Evolutionary conservation across 2,329 filamentous ascomycete species (phyloP), one percentile per base, ranked within the genome.

Genomic region (Corniculantispora saksenae): DNA sequence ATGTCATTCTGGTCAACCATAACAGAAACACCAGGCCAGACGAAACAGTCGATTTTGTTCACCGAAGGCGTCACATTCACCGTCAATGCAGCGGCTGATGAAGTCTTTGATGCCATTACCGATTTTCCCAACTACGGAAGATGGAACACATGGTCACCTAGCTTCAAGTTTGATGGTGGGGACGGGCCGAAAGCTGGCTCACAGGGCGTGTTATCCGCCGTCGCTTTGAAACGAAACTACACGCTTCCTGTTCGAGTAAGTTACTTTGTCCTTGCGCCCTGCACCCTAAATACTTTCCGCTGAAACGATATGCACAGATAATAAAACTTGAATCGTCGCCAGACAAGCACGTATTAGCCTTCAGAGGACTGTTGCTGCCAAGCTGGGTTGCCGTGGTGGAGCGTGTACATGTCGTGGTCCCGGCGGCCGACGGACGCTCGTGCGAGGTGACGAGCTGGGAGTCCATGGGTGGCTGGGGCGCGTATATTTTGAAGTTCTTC

Each of bases 71-170:
- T 40, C 15, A 57, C 54, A 35, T 57, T 57, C n/a, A 57, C 54
- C 15, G 54, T 57, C 25, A 57, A 57, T 3, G 38, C 21, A 19
- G 15, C 29, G 21, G 29, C 54, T 25, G 35, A 35, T 6, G 25
- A 57, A 13, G 54, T 57, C 3, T 57, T 38, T 40, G 13, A 21
- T n/a, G 35, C 35, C 13, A 57, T 57, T 40, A 57, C 54, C 13
- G 54, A 57, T 25, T 57, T 57, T 40, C 17, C 54, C 19, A 57
- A 23, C 35, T 57, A 57, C 38, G 21, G 35, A 40, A 10, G 4
- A 38, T 57, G 54, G 54, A 57, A 57, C 21, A 57, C 54, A n/a
- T 57, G 54, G 54, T 57, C 54, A 23, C 54, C 54, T 15, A 40
- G 35, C 27, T 57, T 57, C 38, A 57, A 19, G 21, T 40, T 57